Evolutionary conservation across 768 basidiomycete species (phyloP), one percentile per base, ranked within the genome.

Genomic region (Mycena epipterygia): DNA sequence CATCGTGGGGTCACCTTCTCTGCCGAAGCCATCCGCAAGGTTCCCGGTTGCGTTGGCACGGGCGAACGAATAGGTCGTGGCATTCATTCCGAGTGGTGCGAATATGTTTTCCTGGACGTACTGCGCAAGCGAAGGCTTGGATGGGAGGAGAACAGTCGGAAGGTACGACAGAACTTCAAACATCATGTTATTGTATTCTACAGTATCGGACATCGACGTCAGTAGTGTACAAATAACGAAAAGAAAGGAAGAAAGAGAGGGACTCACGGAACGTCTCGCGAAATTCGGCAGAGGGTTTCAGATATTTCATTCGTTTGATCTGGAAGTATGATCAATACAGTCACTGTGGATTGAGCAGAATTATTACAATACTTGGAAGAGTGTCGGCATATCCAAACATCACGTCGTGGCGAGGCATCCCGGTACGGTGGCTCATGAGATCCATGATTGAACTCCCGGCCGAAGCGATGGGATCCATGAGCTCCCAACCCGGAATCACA

Each of bases 81-180:
- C 74, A 1, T 64, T 72, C 69, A 82, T 62, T 2, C 78, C 77
- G 0, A 81, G 74, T 14, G 76, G 76, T 7, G 76, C 76, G 13
- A 82, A 75, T 25, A 82, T 80, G 46, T 79, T 72, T 27, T 79
- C 69, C 49, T 78, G 75, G 48, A 81, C 80, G 73, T 79, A 82
- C n/a, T 72, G 73, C 13, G 77, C 74, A 49, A 80, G 75, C 7
- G 77, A 71, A 1, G 73, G 71, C 41, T 76, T 76, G 16, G 76
- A 77, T 4, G 77, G 76, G 12, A 77, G 70, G 33, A 81, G 72
- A 1, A 63, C 64, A 1, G 79, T 75, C 0, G 78, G 80, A 23
- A 83, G 64, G 57, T 77, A 78, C 0, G 80, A 79, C 17, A 82
- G 57, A 3, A 76, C 55, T 3, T 63, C 69, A 35, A 82, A 82